Conservation (phyloP, 2,329 filamentous ascomycete species). For the Aureobasidium mangrovei region DNA sequence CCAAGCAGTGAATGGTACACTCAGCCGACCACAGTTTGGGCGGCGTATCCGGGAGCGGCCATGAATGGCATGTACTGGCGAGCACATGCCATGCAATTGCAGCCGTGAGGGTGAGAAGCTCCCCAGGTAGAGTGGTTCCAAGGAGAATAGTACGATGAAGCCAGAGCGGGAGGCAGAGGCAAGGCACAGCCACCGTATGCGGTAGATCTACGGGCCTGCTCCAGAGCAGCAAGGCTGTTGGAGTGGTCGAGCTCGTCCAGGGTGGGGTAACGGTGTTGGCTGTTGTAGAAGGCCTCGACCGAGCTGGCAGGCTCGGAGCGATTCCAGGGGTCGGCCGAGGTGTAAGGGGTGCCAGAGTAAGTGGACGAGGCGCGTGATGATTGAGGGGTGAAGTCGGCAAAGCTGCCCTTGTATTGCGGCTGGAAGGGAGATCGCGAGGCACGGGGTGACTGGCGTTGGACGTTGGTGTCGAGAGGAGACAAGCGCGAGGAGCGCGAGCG, state of each 20-base stretch:
- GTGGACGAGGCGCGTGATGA: constrained; percentile 24
- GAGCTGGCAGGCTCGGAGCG: constrained; percentile 18
- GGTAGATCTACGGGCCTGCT: constrained; percentile 25
- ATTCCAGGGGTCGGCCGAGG: constrained; percentile 27
- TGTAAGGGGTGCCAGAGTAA: constrained; percentile 26
- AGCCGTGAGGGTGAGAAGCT: constrained; percentile 27
- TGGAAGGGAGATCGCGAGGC: constrained; percentile 36
- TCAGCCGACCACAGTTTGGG: constrained; percentile 31
- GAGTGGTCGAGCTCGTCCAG: constrained; percentile 27
- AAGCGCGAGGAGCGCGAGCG: constrained; percentile 34
- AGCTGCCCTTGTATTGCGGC: constrained; percentile 23
- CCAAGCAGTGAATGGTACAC: not conserved
- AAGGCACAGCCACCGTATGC: constrained; percentile 22
- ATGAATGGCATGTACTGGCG: constrained; percentile 28
- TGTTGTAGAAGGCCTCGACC: constrained; percentile 28
- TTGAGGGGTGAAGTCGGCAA: constrained; percentile 20
- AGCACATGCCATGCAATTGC: constrained; percentile 26
- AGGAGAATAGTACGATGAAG: constrained; percentile 21
- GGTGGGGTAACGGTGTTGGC: constrained; percentile 25
- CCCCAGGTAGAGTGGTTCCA: constrained; percentile 29
- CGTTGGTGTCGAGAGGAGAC: constrained; percentile 56
- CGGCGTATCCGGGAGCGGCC: constrained; percentile 24
- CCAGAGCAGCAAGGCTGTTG: constrained; percentile 24
- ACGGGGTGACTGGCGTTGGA: constrained; percentile 44
- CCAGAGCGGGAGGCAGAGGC: constrained; percentile 15